Percentiles rank a stretch among this genome's conserved stretches.
Conservation (phyloP, 176 grass and related monocot genomes). For the Carex littledalei region DNA sequence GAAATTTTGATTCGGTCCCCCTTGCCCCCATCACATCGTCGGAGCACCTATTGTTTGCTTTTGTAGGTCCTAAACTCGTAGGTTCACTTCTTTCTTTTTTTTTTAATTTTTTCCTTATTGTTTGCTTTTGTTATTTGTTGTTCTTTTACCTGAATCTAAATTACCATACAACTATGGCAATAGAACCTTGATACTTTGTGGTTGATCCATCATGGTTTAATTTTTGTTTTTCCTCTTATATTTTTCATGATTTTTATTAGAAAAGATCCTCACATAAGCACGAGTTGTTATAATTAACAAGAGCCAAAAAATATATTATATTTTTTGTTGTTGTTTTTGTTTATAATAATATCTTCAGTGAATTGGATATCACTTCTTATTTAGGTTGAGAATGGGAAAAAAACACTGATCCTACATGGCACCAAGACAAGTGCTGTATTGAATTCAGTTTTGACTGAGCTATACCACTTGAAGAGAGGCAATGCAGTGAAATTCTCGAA, state of each 20-base stretch:
- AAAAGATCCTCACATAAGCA: neutral
- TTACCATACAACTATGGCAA: neutral
- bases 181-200: neutral
- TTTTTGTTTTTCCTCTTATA: neutral
- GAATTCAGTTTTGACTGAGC: conserved; percentile 61
- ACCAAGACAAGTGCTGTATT: conserved; percentile 72
- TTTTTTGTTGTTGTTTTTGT: neutral
- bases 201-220: neutral
- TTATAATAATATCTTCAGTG: neutral
- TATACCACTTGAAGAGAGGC: conserved; percentile 78
- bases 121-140: neutral
- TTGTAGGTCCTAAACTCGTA: conserved; percentile 89
- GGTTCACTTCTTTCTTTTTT: neutral
- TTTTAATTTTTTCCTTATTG: neutral
- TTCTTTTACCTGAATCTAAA: neutral
- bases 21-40: no score
- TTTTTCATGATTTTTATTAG: neutral
- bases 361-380: neutral
- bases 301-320: neutral
- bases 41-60: no score
- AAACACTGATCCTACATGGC: conserved; percentile 81
- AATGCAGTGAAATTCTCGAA: conserved; percentile 78
- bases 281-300: neutral
- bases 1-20: no score
- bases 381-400: conserved; percentile 90